Base-by-base conservation (phyloP, 1,284 basidiomycete species). In the Cystobasidium slooffiae region DNA sequence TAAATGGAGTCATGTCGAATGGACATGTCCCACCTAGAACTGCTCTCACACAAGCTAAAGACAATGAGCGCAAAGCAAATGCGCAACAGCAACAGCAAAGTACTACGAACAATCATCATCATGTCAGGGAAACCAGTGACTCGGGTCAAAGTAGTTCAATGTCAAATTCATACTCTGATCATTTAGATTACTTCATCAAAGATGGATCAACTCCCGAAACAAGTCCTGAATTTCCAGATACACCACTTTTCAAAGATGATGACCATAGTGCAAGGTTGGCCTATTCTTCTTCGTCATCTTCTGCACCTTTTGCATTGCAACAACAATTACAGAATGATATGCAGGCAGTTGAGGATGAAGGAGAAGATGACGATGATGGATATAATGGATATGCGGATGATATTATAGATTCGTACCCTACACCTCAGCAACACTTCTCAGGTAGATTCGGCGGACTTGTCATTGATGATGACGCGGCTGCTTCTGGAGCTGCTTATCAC, bases 391-490 rank as follows among this genome's bases (percentile, higher is more conserved):
- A 63, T 24, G 69, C 51, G 22, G 70, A 73, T 41, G 70, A 73
- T 53, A 65, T 73, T 20, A 65, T 73, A 20, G 70, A 73, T 51
- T 73, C 70, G 6, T 73, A 73, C 62, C 70, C 70, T 39, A 73
- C 70, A 4, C 70, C 70, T 14, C 62, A 65, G 46, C 62, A 49
- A 22, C 22, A 52, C 37, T 73, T 73, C 31, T 52, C 47, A 31
- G 70, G 63, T 41, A 22, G 70, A 10, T 73, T 73, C 31, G 70
- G 70, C 41, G 70, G 70, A 41, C 53, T 73, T 16, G 70, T 73
- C 63, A 66, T 73, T 41, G 62, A 63, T 47, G 70, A 72, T 24
- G 69, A 41, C 7, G 52, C 24, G 24, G 56, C 39, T 59, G 56
- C 56, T 6, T 18, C n/a, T 16, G 56, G 31, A 31, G 31, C 39